Percentiles rank a stretch among this genome's conserved stretches.
Conservation (phyloP, 352 stramenopile species). For the Globisporangium recalcitrans region DNA sequence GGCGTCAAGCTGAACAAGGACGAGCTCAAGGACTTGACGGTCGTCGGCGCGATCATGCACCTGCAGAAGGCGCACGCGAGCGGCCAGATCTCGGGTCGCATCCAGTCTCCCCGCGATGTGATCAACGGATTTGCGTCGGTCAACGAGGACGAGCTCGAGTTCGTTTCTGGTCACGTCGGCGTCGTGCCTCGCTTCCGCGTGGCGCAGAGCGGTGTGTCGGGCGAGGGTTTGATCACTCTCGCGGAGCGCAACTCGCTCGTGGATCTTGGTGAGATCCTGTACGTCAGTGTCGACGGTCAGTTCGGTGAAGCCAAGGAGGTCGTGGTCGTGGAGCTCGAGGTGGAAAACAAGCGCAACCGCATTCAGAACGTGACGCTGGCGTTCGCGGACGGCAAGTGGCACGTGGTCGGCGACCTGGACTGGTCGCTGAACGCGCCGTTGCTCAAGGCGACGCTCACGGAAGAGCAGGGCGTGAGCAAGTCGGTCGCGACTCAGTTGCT, state of each 20-base stretch:
- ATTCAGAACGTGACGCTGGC: conserved; percentile 29
- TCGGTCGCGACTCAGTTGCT: conserved; percentile 54
- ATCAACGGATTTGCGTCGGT: conserved; percentile 16
- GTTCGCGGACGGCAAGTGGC: conserved; percentile 39
- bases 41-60: conserved; percentile 76
- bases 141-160: conserved; percentile 37
- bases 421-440: conserved; percentile 60
- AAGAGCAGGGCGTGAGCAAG: conserved; percentile 27
- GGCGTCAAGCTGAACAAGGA: conserved; percentile 60
- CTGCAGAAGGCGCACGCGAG: conserved; percentile 33
- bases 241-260: conserved; percentile 40
- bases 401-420: conserved; percentile 45
- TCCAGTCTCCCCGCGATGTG: conserved; percentile 14
- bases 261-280: conserved; percentile 35
- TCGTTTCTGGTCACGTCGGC: conserved; percentile 24
- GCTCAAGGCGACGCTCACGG: conserved; percentile 40
- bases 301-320: conserved; percentile 45
- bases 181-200: conserved; percentile 40
- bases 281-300: conserved; percentile 48
- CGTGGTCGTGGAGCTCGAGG: conserved; percentile 45
- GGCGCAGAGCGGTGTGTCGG: conserved; percentile 22
- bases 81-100: conserved; percentile 29
- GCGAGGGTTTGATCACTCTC: conserved; percentile 32
- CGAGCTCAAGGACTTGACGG: conserved; percentile 71
- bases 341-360: conserved; percentile 31